Evolutionary conservation across 768 basidiomycete species (phyloP).

Genomic region (Neoboletus subvelutipes): DNA sequence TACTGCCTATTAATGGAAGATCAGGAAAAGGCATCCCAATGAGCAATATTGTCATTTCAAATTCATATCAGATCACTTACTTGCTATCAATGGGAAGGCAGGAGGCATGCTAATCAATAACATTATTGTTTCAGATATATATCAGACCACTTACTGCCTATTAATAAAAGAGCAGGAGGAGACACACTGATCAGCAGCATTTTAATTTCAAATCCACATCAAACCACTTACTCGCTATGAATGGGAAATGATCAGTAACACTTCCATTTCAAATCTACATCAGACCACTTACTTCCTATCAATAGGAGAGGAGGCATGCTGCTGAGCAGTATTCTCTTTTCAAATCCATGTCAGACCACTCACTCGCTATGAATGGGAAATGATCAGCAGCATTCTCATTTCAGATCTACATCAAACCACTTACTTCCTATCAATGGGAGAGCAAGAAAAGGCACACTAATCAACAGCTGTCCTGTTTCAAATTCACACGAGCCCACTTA

Average conservation of each 20-base stretch:
- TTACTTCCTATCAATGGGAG: too few species aligned
- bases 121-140: too few species aligned
- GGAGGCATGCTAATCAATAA: neutral
- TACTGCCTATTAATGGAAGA: neutral
- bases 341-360: neutral
- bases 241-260: too few species aligned
- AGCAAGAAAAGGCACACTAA: too few species aligned
- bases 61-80: neutral
- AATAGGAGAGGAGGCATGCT: neutral
- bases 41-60: neutral
- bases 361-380: neutral
- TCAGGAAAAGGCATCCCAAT: fast-evolving
- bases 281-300: neutral
- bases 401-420: too few species aligned
- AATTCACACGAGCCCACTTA: too few species aligned
- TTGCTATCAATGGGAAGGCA: neutral
- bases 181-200: too few species aligned
- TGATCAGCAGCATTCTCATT: neutral
- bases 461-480: too few species aligned
- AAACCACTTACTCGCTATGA: too few species aligned
- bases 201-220: too few species aligned
- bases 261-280: too few species aligned
- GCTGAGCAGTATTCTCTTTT: neutral
- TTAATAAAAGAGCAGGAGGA: neutral
- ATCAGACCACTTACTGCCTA: neutral